Evolutionary conservation across 2,329 filamentous ascomycete genomes (phyloP).

Genomic region (Beauveria scarabaeidicola): DNA sequence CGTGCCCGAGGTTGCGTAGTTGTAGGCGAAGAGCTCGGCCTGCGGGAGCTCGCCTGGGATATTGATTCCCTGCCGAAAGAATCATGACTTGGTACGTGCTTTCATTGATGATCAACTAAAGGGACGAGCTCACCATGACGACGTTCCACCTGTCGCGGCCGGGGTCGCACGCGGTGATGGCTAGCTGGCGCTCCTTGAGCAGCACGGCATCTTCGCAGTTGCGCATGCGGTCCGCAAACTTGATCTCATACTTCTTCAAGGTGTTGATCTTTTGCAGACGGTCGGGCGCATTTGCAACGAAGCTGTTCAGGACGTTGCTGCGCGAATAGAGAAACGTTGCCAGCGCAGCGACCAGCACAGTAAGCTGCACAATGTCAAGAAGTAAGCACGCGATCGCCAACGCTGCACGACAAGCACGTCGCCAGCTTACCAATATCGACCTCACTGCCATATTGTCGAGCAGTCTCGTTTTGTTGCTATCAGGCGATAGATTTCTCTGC

Average conservation of each 20-base stretch:
- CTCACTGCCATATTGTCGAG: neutral
- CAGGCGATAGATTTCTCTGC: too few relatives aligned
- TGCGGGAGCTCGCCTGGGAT: slow-evolving; percentile 13
- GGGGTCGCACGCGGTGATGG: slow-evolving; percentile 29
- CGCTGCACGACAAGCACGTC: neutral
- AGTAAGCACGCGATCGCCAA: neutral
- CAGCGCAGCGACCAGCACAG: slow-evolving; percentile 5
- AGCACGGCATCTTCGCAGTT: slow-evolving; percentile 33
- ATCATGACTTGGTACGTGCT: neutral
- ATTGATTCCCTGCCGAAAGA: slow-evolving; percentile 19
- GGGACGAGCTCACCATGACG: slow-evolving; percentile 27
- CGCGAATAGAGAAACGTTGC: slow-evolving; percentile 14
- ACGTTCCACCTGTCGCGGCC: slow-evolving; percentile 33
- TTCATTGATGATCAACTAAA: too few relatives aligned
- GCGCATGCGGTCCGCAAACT: slow-evolving; percentile 28
- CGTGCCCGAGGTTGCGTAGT: slow-evolving; percentile 22
- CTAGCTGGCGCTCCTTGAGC: slow-evolving; percentile 26
- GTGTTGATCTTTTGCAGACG: slow-evolving; percentile 21
- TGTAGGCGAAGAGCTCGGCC: slow-evolving; percentile 28
- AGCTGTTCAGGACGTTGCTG: slow-evolving; percentile 13
- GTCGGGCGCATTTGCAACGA: slow-evolving; percentile 23
- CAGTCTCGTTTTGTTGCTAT: too few relatives aligned
- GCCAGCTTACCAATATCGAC: neutral
- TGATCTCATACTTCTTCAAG: slow-evolving; percentile 21
- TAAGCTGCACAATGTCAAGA: neutral